phyloP scores from a whole-genome alignment of 768 basidiomycete genomes.

The Trametopsis cervina region DNA sequence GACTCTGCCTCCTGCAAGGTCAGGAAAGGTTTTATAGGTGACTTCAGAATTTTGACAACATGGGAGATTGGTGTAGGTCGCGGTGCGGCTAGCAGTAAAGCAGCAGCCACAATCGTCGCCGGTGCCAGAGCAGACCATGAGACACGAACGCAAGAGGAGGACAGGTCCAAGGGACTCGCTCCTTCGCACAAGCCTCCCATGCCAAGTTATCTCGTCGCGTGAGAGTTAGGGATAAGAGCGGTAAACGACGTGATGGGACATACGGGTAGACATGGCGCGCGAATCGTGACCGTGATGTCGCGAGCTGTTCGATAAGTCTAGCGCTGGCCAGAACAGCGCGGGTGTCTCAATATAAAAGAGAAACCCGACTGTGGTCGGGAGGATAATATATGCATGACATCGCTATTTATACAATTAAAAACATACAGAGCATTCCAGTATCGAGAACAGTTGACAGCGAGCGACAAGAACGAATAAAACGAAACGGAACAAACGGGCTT shows the following conservation, averaged over 20 bases:
- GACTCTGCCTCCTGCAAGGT: slow-evolving; percentile 24
- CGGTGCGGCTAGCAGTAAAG: slow-evolving; percentile 13
- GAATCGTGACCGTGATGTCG: no score
- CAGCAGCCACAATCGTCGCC: slow-evolving; percentile 17
- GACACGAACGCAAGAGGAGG: slow-evolving; percentile 19
- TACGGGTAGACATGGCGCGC: no score
- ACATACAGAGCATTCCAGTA: background rate
- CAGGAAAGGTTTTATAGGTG: slow-evolving; percentile 20
- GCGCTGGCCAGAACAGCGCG: no score
- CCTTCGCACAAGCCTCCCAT: slow-evolving; percentile 5
- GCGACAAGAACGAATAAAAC: background rate
- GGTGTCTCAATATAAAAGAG: no score
- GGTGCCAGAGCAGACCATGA: slow-evolving; percentile 25
- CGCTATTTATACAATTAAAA: background rate
- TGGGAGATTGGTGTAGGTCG: slow-evolving; percentile 11
- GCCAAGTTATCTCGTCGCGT: no score
- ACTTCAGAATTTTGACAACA: slow-evolving; percentile 4
- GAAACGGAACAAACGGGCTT: background rate
- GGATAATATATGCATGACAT: no score
- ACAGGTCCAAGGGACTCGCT: slow-evolving; percentile 14
- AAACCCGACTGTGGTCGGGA: no score
- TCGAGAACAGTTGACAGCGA: background rate
- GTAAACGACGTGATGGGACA: no score
- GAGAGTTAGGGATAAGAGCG: no score
- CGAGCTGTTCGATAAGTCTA: no score